Base-by-base conservation (phyloP, 78 protist genomes). In the Bigelowiella natans region DNA sequence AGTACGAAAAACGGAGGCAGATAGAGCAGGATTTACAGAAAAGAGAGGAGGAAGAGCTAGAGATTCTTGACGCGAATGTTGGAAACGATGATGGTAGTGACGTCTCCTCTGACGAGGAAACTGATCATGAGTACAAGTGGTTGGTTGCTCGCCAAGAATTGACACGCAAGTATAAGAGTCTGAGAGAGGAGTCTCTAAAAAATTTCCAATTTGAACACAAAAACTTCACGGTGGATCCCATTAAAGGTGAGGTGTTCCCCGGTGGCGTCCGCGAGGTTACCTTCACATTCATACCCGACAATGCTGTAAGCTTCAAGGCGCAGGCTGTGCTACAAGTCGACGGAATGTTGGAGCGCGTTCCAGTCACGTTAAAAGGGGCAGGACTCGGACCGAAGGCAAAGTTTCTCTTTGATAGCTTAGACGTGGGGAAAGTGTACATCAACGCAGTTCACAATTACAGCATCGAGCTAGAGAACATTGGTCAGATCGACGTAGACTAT, bases 381-480 rank as follows among this genome's bases (percentile, higher is more conserved):
- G 96, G 94, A 31, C 63, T 91, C 83, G 96, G 95, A 2, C 94
- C 96, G 2, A 0, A 34, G 38, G 91, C 82, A 31, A 1, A 0
- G 30, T 92, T 93, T 2, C n/a, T 38, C n/a, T 92, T 40, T 85
- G 93, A 92, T 38, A 0, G 31, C 31, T 83, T 93, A 31, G 96
- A 95, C 88, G 1, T 95, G 34, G 95, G 94, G n/a, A 51, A 51
- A 18, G 73, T 51, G 18, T 51, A 51, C 18, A 51, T 51, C 73
- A 51, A 51, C 73, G 73, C 73, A 7, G 73, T 51, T 7, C 73
- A 51, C 73, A 51, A 18, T 26, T 51, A 51, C 18, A 51, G 73
- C 18, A 51, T 51, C 73, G 73, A 51, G 73, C 73, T 51, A 18
- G 73, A 51, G 73, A 51, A 51, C 18, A 51, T 51, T 18, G 73